Percentiles rank a stretch among this genome's conserved stretches.
These are phyloP conservation scores for Auriculariales sp. DNA, from an alignment of 768 basidiomycete species.

Conservation along the genomic window DNA sequence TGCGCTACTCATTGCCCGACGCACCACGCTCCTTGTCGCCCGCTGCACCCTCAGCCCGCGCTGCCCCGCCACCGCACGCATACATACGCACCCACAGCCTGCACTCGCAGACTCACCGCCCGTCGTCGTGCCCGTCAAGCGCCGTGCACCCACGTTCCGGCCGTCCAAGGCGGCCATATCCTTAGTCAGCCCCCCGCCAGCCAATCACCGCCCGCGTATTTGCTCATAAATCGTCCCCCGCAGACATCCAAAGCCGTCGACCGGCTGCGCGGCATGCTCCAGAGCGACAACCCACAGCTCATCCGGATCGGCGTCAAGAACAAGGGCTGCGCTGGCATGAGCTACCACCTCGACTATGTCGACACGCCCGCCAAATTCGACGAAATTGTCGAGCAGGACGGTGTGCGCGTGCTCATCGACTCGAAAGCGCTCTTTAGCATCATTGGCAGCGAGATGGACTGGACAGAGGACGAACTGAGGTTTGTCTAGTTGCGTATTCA, in stretches of 20 bases:
- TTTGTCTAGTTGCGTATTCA: slow-evolving; percentile 24
- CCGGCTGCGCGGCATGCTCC: slow-evolving; percentile 56
- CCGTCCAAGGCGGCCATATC: slow-evolving; percentile 65
- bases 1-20: slow-evolving; percentile 19
- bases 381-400: slow-evolving; percentile 93
- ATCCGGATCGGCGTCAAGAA: slow-evolving; percentile 93
- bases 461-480: slow-evolving; percentile 88
- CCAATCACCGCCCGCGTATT: slow-evolving; percentile 1
- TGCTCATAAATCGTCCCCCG: slow-evolving; percentile 2
- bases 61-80: background rate
- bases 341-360: slow-evolving; percentile 91
- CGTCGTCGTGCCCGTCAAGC: slow-evolving; percentile 42
- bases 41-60: background rate
- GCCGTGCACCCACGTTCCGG: slow-evolving; percentile 48
- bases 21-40: slow-evolving; percentile 12
- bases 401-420: slow-evolving; percentile 86
- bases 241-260: slow-evolving; percentile 71
- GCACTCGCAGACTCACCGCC: slow-evolving; percentile 33
- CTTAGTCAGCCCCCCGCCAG: slow-evolving; percentile 33
- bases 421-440: slow-evolving; percentile 94
- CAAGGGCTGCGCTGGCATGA: slow-evolving; percentile 89
- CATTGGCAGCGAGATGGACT: slow-evolving; percentile 98
- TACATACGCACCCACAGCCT: background rate
- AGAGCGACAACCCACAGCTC: slow-evolving; percentile 77
- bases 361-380: slow-evolving; percentile 83